These are phyloP conservation scores for Blastocystis sp. DNA, from an alignment of 352 stramenopile species.

Conservation along the genomic window DNA sequence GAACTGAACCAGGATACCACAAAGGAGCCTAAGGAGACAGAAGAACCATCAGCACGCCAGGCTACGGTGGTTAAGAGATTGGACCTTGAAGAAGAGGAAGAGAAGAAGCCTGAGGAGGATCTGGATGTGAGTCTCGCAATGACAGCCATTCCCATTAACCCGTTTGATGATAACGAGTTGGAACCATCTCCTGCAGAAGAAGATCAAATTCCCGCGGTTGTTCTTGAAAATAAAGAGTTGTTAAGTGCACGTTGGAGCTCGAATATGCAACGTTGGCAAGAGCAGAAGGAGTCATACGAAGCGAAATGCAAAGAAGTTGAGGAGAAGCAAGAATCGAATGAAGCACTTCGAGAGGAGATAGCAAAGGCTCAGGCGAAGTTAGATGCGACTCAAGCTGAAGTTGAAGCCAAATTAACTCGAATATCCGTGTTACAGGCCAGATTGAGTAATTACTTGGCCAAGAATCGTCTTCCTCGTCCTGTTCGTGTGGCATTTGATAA, in stretches of 20 bases:
- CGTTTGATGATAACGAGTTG: not conserved
- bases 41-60: not conserved
- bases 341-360: not conserved
- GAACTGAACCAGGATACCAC: not conserved
- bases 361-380: not conserved
- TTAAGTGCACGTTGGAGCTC: not conserved
- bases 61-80: not conserved
- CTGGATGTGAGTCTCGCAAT: not conserved
- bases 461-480: not conserved
- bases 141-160: not conserved
- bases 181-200: not conserved
- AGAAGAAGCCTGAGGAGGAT: not conserved
- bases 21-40: not conserved
- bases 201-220: not conserved
- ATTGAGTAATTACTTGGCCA: constrained; percentile 34
- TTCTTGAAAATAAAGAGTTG: not conserved
- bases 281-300: not conserved
- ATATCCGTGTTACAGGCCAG: constrained; percentile 14
- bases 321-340: not conserved
- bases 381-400: not conserved
- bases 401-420: not conserved
- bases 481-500: constrained; percentile 9
- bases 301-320: not conserved
- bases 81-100: not conserved
- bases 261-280: constrained; percentile 10